Evolutionary conservation across 345 rosid species (phyloP).

Genomic region (Camelina laxa): DNA sequence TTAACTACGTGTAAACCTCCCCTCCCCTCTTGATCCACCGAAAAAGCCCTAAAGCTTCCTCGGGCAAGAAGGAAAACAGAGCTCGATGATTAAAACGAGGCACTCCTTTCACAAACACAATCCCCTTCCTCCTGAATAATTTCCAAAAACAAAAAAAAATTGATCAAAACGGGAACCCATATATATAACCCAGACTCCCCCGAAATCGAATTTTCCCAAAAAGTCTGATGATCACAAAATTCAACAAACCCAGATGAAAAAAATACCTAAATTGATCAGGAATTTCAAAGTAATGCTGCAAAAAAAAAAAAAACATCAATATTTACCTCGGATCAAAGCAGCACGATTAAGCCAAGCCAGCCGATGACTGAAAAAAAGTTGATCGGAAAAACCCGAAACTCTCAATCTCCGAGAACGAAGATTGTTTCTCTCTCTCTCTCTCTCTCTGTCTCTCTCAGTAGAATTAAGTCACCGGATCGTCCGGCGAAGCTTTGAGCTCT

Average conservation of each 20-base stretch:
- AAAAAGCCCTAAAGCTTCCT: conserved; percentile 46
- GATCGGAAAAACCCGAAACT: conserved; percentile 19
- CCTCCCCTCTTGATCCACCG: conserved; percentile 63
- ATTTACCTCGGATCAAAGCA: conserved; percentile 41
- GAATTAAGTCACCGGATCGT: conserved; percentile 40
- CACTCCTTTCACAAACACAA: conserved; percentile 43
- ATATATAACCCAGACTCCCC: neutral
- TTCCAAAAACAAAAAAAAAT: too few species aligned
- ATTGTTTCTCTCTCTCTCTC: neutral
- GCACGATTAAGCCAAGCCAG: conserved; percentile 4
- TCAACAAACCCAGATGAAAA: conserved; percentile 6
- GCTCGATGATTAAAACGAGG: conserved; percentile 38
- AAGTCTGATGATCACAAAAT: neutral
- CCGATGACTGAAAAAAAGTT: conserved; percentile 3
- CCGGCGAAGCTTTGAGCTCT: conserved; percentile 32
- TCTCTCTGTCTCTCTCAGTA: conserved; percentile 1
- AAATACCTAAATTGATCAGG: neutral
- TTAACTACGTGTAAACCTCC: conserved; percentile 56
- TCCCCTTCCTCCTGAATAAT: conserved; percentile 42
- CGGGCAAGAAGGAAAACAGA: conserved; percentile 75
- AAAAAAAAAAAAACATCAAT: neutral
- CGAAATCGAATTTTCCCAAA: neutral
- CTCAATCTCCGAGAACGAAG: neutral
- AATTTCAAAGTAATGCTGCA: conserved; percentile 6
- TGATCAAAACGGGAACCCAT: too few species aligned